Base-by-base conservation (phyloP, 2,329 filamentous ascomycete species). In the Canariomyces notabilis region DNA sequence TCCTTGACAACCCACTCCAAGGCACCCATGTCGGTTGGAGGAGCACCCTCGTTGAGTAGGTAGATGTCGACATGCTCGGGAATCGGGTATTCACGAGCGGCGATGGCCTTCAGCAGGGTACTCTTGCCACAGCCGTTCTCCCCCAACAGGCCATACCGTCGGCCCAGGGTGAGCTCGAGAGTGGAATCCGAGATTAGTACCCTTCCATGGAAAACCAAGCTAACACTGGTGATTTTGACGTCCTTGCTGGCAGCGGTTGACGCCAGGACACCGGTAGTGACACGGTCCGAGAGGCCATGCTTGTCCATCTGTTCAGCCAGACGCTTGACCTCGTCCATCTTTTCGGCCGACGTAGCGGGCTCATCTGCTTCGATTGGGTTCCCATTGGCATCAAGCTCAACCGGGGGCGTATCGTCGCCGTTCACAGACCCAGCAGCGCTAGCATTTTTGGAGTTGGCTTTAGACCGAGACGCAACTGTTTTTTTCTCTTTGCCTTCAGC, bases 81-180 rank as follows among this genome's bases (percentile, higher is more conserved):
- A 64, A 98, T 87, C 54, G 93, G 94, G 67, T 83, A 98, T 71
- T 98, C 94, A 72, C 93, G 87, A 64, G 83, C 84, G 60, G 86
- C 85, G 66, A 98, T 95, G 57, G 93, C 82, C 76, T 96, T 97
- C 65, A 98, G 80, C 26, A 98, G 72, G n/a, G 93, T 98, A 56
- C 87, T 94, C 79, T 98, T 98, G 68, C 93, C 93, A 71, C 93
- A 98, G 57, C 93, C 93, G 85, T 98, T 98, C 80, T 98, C 93
- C 64, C 93, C 93, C 55, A 98, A 75, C 48, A 98, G 77, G 67
- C 93, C 93, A 67, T 98, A 98, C 62, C 93, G 83, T 62, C 90
- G 87, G 57, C 87, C 89, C 67, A 89, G 93, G 67, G 87, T 91
- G 63, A 98, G 79, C 71, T 98, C 94, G 67, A 98, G 77, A 41